phyloP scores from a whole-genome alignment of 805 yeast species.

The Myxozyma neotropica region DNA sequence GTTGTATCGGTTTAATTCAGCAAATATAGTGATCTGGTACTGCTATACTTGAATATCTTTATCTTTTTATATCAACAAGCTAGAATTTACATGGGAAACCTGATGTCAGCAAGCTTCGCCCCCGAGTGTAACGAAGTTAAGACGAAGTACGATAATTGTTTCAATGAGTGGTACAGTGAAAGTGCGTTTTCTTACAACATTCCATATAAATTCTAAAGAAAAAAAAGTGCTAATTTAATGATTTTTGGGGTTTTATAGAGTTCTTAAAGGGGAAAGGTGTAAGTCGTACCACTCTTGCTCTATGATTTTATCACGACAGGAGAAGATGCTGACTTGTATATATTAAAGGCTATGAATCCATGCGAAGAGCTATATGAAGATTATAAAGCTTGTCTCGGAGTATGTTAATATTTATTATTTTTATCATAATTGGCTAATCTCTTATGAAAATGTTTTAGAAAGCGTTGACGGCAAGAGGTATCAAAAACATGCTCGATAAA shows the following conservation, averaged over 20 bases:
- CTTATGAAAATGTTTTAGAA: slow-evolving; percentile 37
- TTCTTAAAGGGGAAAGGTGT: slow-evolving; percentile 54
- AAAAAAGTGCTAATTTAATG: slow-evolving; percentile 49
- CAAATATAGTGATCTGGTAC: too few relatives aligned
- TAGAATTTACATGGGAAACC: slow-evolving; percentile 22
- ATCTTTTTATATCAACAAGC: neutral
- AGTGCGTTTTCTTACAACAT: slow-evolving; percentile 48
- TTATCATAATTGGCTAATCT: too few relatives aligned
- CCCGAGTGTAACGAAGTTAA: slow-evolving; percentile 93
- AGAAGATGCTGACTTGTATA: too few relatives aligned
- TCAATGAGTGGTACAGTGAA: slow-evolving; percentile 93
- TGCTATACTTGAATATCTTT: neutral
- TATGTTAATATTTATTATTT: slow-evolving; percentile 39
- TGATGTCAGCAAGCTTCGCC: slow-evolving; percentile 85
- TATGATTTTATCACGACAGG: too few relatives aligned
- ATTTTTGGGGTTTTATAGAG: slow-evolving; percentile 41
- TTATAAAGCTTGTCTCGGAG: slow-evolving; percentile 85
- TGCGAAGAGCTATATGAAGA: slow-evolving; percentile 88
- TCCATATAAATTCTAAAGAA: slow-evolving; percentile 37
- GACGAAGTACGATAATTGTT: slow-evolving; percentile 86
- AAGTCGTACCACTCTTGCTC: slow-evolving; percentile 13
- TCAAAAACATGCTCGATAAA: slow-evolving; percentile 80
- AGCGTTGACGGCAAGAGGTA: slow-evolving; percentile 69
- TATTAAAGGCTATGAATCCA: slow-evolving; percentile 64
- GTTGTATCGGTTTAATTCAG: too few relatives aligned